Percentiles rank a stretch among this genome's conserved stretches.
phyloP scores from a whole-genome alignment of 495 filamentous ascomycete genomes.

The Xylaria palmicola region DNA sequence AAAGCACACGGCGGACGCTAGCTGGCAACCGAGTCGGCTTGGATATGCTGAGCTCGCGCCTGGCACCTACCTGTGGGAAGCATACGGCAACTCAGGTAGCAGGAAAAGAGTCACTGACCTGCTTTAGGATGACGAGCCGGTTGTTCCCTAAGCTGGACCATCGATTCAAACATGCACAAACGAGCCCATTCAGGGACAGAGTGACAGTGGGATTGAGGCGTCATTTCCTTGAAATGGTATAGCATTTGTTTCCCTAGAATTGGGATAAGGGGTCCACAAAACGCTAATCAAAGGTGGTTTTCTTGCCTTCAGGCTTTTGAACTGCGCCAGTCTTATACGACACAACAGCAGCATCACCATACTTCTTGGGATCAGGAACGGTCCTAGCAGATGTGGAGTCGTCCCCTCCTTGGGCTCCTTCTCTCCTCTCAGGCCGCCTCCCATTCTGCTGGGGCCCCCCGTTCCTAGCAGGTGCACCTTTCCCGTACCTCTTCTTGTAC shows the following conservation, averaged over 20 bases:
- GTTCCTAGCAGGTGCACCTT: slow-evolving; percentile 43
- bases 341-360: slow-evolving; percentile 37
- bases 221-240: neutral
- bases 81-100: too few relatives aligned
- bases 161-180: too few relatives aligned
- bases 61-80: too few relatives aligned
- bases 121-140: too few relatives aligned
- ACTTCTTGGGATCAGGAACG: slow-evolving; percentile 30
- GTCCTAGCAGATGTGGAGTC: slow-evolving; percentile 21
- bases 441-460: slow-evolving; percentile 32
- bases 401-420: slow-evolving; percentile 16
- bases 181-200: too few relatives aligned
- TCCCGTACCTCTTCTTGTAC: slow-evolving; percentile 92
- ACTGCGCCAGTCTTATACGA: slow-evolving; percentile 70
- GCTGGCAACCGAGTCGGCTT: too few relatives aligned
- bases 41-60: too few relatives aligned
- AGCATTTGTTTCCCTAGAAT: neutral
- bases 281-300: slow-evolving; percentile 71
- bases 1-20: too few relatives aligned
- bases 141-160: too few relatives aligned
- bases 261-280: neutral
- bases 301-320: slow-evolving; percentile 77
- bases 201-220: neutral
- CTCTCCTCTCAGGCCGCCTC: slow-evolving; percentile 15
- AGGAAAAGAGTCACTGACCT: too few relatives aligned